Conservation (phyloP, 73 alveolate genomes). For the Durusdinium trenchii region DNA sequence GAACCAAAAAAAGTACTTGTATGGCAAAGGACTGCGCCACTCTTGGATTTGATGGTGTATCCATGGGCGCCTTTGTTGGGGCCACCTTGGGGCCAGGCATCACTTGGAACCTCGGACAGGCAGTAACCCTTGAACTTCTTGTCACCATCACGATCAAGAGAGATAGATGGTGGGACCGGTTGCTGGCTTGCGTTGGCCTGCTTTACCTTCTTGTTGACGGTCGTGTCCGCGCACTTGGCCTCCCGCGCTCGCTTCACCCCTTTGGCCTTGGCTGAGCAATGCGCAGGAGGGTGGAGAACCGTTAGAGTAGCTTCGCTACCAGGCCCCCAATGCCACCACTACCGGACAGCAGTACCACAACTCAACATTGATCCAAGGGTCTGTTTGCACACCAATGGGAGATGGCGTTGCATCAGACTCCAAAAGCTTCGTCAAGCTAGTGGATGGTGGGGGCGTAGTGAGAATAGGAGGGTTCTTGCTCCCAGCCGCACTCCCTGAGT, state of each 20-base stretch:
- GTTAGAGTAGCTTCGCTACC: neutral
- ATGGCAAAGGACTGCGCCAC: constrained; percentile 2
- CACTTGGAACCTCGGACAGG: neutral
- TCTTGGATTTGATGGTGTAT: neutral
- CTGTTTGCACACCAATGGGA: neutral
- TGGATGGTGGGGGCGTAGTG: neutral
- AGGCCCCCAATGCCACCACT: neutral
- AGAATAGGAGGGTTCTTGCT: neutral
- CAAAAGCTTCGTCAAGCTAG: neutral
- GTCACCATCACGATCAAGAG: neutral
- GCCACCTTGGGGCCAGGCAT: constrained; percentile 17
- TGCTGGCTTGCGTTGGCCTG: too few species aligned
- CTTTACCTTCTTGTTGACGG: too few species aligned
- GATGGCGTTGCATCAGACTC: neutral
- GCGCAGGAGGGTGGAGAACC: neutral
- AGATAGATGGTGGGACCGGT: too few species aligned
- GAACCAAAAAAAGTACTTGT: too few species aligned
- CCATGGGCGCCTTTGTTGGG: constrained; percentile 22
- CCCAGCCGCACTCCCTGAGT: neutral
- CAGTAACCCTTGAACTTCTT: neutral
- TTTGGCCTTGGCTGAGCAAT: neutral
- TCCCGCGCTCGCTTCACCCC: constrained; percentile 34
- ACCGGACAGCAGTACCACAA: neutral
- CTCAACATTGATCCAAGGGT: neutral
- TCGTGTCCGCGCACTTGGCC: too few species aligned